Conservation (phyloP, 2,329 filamentous ascomycete species). For the Fusarium subglutinans region DNA sequence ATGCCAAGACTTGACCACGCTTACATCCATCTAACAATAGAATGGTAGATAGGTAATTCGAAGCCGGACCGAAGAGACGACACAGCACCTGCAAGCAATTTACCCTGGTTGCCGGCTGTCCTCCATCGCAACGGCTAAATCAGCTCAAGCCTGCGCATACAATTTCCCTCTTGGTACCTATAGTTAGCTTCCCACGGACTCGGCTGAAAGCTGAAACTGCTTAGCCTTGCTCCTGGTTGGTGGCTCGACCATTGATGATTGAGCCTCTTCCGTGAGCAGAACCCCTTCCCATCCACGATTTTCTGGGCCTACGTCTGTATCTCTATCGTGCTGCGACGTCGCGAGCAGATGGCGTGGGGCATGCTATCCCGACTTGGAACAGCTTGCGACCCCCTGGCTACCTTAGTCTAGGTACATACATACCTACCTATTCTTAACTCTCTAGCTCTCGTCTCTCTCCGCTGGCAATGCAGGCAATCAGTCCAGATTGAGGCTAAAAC, state of each 20-base stretch:
- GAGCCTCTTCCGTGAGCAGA: slow-evolving; percentile 23
- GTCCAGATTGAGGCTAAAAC: slow-evolving; percentile 27
- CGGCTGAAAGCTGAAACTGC: slow-evolving; percentile 39
- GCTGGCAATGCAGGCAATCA: slow-evolving; percentile 22
- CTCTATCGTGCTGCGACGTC: slow-evolving; percentile 23
- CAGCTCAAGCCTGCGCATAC: slow-evolving; percentile 37
- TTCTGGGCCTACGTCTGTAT: slow-evolving; percentile 21
- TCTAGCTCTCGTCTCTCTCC: slow-evolving; percentile 27
- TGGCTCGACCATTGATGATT: slow-evolving; percentile 10
- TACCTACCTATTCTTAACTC: slow-evolving; percentile 8
- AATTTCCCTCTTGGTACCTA: slow-evolving; percentile 23
- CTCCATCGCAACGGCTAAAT: slow-evolving; percentile 27
- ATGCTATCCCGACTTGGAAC: slow-evolving; percentile 36
- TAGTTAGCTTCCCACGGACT: slow-evolving; percentile 22
- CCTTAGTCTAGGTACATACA: neutral
- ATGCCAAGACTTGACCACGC: slow-evolving; percentile 9
- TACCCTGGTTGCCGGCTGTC: slow-evolving; percentile 12
- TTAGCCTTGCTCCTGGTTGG: slow-evolving; percentile 27
- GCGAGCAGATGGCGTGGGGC: slow-evolving; percentile 38
- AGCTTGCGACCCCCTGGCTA: slow-evolving; percentile 28
- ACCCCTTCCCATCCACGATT: slow-evolving; percentile 1
- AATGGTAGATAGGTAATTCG: neutral
- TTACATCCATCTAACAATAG: slow-evolving; percentile 14
- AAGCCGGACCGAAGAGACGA: slow-evolving; percentile 23
- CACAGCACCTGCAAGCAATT: slow-evolving; percentile 18